Evolutionary conservation across 2,329 filamentous ascomycete species (phyloP), one percentile per base, ranked within the genome.

Genomic region (Alternaria alternata): DNA sequence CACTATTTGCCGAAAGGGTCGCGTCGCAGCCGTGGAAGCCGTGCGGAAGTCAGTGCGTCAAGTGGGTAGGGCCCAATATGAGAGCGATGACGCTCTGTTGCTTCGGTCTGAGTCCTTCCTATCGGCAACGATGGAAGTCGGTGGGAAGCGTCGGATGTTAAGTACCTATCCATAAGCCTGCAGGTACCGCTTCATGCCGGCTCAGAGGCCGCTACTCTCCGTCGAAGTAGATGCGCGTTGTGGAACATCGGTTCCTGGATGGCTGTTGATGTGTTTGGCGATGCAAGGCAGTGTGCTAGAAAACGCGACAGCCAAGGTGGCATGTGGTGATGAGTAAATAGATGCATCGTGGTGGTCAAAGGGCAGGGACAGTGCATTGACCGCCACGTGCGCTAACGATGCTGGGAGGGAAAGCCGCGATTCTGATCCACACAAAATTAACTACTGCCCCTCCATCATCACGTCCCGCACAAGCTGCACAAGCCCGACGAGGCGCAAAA

Each of bases 381-480:
- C 58, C 54, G 59, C 62, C 62, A 62, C 59, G 62, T 64, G 62
- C 62, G 62, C 62, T 62, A 64, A 63, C 52, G 47, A 51, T 57
- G 43, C 39, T 59, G 43, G 51, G 39, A 57, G 52, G 61, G 61
- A 52, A 62, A 64, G 62, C 61, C 53, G 58, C 54, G 59, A 49
- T 51, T 64, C 48, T 62, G 62, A 36, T 64, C 54, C 59, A 64
- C 62, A 64, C 60, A 67, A 66, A 66, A 59, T 62, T 62, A 41
- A 59, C 54, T 58, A 54, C 44, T 63, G 56, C 65, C 61, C 62
- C 63, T 63, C 57, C 58, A 60, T 56, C 62, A 56, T 58, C 59
- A 60, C 49, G 60, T 62, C 63, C 64, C 66, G 64, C 68, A 70
- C 69, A 70, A 64, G 65, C 64, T 67, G 69, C 65, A 67, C 64